Conservation (phyloP, 2,329 filamentous ascomycete genomes). For the Helotiales sp. region DNA sequence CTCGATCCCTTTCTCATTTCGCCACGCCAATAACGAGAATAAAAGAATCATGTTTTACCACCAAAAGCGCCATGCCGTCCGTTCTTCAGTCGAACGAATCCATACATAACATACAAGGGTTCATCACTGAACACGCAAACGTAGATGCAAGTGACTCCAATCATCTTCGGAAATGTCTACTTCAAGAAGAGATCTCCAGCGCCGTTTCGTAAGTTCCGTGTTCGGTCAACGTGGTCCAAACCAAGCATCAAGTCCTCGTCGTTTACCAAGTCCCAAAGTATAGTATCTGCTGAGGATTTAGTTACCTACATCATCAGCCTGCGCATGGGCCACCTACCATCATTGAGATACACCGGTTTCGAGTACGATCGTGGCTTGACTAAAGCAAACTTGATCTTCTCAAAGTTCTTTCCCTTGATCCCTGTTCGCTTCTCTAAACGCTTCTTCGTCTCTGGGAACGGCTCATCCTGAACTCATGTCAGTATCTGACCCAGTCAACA, state of each 20-base stretch:
- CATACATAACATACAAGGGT: slow-evolving; percentile 17
- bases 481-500: neutral
- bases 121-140: neutral
- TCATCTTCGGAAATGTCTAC: slow-evolving; percentile 26
- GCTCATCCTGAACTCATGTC: slow-evolving; percentile 63
- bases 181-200: slow-evolving; percentile 62
- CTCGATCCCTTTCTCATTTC: too few species aligned
- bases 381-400: slow-evolving; percentile 96
- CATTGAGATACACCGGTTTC: slow-evolving; percentile 79
- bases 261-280: slow-evolving; percentile 49
- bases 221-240: slow-evolving; percentile 65
- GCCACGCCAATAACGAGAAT: neutral
- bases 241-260: slow-evolving; percentile 63
- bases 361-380: slow-evolving; percentile 71
- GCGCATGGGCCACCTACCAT: slow-evolving; percentile 63
- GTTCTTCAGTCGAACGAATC: neutral
- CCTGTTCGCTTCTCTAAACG: slow-evolving; percentile 90
- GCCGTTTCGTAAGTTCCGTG: slow-evolving; percentile 58
- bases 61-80: slow-evolving; percentile 15
- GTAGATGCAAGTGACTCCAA: slow-evolving; percentile 1
- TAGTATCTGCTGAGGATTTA: slow-evolving; percentile 18
- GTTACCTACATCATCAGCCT: neutral
- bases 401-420: slow-evolving; percentile 96
- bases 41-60: slow-evolving; percentile 10
- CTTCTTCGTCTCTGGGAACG: slow-evolving; percentile 89